Evolutionary conservation across 371 early-diverging fungal genomes (phyloP).

Genomic region (Chytridium lagenaria): DNA sequence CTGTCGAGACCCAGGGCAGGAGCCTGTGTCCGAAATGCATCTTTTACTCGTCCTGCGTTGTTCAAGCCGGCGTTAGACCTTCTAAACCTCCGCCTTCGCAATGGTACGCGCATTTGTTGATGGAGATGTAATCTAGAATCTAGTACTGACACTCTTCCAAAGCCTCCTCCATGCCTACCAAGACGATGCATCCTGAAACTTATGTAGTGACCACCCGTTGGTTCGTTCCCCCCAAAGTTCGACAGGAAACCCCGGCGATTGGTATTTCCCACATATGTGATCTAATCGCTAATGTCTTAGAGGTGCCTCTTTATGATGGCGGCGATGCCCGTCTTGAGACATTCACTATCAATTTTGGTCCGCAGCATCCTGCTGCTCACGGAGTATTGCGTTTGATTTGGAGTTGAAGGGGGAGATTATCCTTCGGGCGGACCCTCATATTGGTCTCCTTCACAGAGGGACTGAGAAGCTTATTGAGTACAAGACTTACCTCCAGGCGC

Average conservation of each 20-base stretch:
- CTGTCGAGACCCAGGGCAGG: not conserved
- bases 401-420: slow-evolving; percentile 94
- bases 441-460: slow-evolving; percentile 96
- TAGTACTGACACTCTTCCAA: not conserved
- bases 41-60: not conserved
- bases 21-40: not conserved
- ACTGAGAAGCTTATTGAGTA: slow-evolving; percentile 98
- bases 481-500: slow-evolving; percentile 96
- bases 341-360: slow-evolving; percentile 97
- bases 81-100: not conserved
- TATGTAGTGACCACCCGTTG: slow-evolving; percentile 46
- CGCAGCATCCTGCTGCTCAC: slow-evolving; percentile 99
- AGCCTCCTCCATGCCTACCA: slow-evolving; percentile 18
- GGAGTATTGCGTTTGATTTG: slow-evolving; percentile 97
- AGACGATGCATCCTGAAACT: slow-evolving; percentile 46
- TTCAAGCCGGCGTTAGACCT: not conserved
- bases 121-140: not conserved
- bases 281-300: slow-evolving; percentile 3
- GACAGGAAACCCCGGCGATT: slow-evolving; percentile 46
- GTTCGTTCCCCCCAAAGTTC: slow-evolving; percentile 61
- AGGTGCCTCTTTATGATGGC: slow-evolving; percentile 47
- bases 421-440: slow-evolving; percentile 93
- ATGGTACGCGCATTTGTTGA: slow-evolving; percentile 6
- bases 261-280: slow-evolving; percentile 29
- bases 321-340: slow-evolving; percentile 57